A percentile compares a stretch with the other conserved stretches of the same genome.
phyloP scores from a whole-genome alignment of 108 stramenopile species.

The Parmales sp. region DNA sequence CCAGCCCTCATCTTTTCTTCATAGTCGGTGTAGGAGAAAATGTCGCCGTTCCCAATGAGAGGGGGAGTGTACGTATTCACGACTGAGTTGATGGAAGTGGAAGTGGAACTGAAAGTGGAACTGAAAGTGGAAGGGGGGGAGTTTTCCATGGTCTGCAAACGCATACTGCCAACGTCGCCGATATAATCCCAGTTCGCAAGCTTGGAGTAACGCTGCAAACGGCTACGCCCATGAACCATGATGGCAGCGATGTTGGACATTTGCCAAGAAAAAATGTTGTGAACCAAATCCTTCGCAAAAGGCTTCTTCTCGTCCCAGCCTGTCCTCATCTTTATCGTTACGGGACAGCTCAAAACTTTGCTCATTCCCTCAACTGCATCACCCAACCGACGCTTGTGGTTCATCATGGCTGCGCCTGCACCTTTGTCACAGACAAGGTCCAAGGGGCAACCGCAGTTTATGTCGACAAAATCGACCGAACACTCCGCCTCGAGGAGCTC shows the following conservation, averaged over 20 bases:
- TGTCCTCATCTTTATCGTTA: conserved; percentile 94
- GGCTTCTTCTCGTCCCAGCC: conserved; percentile 88
- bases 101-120: too few relatives aligned
- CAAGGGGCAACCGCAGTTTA: conserved; percentile 96
- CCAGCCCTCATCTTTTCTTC: conserved; percentile 56
- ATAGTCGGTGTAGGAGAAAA: conserved; percentile 78
- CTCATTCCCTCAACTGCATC: conserved; percentile 64
- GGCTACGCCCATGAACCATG: conserved; percentile 84
- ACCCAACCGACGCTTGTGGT: conserved; percentile 58
- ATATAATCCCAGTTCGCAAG: conserved; percentile 95
- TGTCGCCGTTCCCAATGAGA: conserved; percentile 95
- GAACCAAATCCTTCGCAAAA: conserved; percentile 72
- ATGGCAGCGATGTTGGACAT: conserved; percentile 20
- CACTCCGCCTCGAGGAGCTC: conserved; percentile 55
- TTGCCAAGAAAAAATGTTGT: conserved; percentile 47
- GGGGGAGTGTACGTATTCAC: too few relatives aligned
- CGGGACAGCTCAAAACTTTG: conserved; percentile 53
- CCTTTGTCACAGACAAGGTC: conserved; percentile 90
- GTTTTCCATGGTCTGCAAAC: conserved; percentile 30
- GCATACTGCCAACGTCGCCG: conserved; percentile 50
- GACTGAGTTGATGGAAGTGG: too few relatives aligned
- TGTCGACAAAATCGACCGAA: conserved; percentile 84
- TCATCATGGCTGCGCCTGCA: conserved; percentile 79
- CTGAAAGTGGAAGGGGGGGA: too few relatives aligned
- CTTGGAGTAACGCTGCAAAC: conserved; percentile 82